Percentiles rank a stretch among this genome's conserved stretches.
Conservation (phyloP, 2,329 filamentous ascomycete genomes). For the Rhinocladiella similis region DNA sequence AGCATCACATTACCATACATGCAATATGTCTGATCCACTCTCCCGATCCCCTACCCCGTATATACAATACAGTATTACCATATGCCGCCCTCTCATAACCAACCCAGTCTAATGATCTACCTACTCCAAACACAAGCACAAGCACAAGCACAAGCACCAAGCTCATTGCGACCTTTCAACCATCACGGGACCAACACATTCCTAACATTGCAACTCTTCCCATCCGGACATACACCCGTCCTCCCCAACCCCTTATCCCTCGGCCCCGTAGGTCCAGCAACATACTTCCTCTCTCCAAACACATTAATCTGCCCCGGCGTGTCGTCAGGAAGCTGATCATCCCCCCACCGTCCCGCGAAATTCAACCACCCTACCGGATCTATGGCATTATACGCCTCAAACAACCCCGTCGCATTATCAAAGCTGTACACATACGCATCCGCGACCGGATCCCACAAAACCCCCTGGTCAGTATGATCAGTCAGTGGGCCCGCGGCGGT, state of each 20-base stretch:
- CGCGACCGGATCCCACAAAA: slow-evolving; percentile 61
- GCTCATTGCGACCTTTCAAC: neutral
- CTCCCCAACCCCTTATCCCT: slow-evolving; percentile 59
- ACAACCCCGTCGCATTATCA: slow-evolving; percentile 41
- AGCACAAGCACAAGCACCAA: no score
- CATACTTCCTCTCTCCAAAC: slow-evolving; percentile 58
- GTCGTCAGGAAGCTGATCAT: slow-evolving; percentile 56
- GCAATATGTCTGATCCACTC: no score
- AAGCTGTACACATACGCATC: slow-evolving; percentile 59
- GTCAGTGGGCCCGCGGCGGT: slow-evolving; percentile 52
- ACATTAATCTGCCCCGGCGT: slow-evolving; percentile 42
- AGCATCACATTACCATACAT: no score
- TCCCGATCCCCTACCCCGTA: no score
- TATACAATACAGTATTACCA: no score
- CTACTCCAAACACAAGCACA: no score
- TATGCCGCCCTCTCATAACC: no score
- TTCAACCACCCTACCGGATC: slow-evolving; percentile 57
- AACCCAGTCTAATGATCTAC: no score
- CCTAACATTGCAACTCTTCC: slow-evolving; percentile 13
- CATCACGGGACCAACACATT: slow-evolving; percentile 5
- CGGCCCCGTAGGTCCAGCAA: slow-evolving; percentile 61
- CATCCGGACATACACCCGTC: slow-evolving; percentile 54
- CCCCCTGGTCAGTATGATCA: slow-evolving; percentile 56
- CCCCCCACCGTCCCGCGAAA: slow-evolving; percentile 63
- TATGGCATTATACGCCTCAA: slow-evolving; percentile 48